Base-by-base conservation (phyloP, 495 filamentous ascomycete species). In the Saxispiralis lemnorum region DNA sequence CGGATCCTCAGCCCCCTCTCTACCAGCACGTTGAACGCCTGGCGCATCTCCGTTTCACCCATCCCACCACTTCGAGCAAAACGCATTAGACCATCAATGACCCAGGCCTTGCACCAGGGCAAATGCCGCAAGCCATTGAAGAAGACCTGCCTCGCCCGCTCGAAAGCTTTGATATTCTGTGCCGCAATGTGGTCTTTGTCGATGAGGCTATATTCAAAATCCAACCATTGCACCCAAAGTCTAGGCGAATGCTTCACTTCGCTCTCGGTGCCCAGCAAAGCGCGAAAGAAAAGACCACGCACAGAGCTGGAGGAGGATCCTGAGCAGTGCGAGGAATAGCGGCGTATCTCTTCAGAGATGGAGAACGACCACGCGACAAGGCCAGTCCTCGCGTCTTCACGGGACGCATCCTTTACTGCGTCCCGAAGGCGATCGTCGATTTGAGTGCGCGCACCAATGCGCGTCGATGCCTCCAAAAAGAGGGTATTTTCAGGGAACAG, bases 401-500 rank as follows among this genome's bases (percentile, higher is more conserved):
- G 50, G 5, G 72, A 56, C 14, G 72, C 58, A 13, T 63, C 55
- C 28, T 69, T 59, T 16, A 83, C 56, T 15, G 78, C 63, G 6
- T 66, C 65, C 16, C 81, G 72, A 33, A 89, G 68, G 30, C 78
- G 78, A 49, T 88, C 79, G 45, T 80, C 69, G 45, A 93, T 70
- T 30, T 70, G 17, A 20, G 14, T 39, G 13, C 43, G 33, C 2
- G 39, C 35, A 42, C 59, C 51, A 17, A 55, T 56, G 0, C 37
- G 46, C 9, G 70, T 65, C 56, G 77, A 78, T 12, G 87, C 63
- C 13, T 70, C 63, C 39, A 88, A 69, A 48, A 94, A 79, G 31
- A 85, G 69, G 1, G 78, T 83, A 63, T 93, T 94, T 21, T 69
- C 63, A 0, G 85, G 85, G 59, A 81, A 93, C 10, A 64, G 51